Percentiles rank a stretch among this genome's conserved stretches.
phyloP scores from a whole-genome alignment of 1,139 yeast genomes.

The Chernovozyma aurita region DNA sequence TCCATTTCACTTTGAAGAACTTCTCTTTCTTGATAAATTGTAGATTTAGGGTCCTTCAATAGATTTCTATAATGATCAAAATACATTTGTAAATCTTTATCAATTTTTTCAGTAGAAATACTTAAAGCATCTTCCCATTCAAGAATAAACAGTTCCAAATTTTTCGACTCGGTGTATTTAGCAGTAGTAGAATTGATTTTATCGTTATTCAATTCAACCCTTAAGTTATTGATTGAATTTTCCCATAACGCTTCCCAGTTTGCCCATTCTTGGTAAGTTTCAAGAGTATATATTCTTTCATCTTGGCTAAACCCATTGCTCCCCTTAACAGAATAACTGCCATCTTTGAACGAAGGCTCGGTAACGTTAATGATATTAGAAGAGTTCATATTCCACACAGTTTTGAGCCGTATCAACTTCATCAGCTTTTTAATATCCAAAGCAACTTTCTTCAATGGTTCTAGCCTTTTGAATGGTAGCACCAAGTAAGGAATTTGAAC shows the following conservation, averaged over 20 bases:
- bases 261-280: slow-evolving; percentile 24
- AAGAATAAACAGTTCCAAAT: neutral
- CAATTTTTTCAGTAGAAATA: slow-evolving; percentile 14
- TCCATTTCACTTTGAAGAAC: slow-evolving; percentile 23
- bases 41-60: slow-evolving; percentile 3
- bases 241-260: slow-evolving; percentile 39
- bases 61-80: slow-evolving; percentile 15
- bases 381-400: slow-evolving; percentile 24
- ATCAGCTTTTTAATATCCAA: slow-evolving; percentile 30
- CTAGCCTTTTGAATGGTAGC: slow-evolving; percentile 21
- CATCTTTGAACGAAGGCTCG: slow-evolving; percentile 20
- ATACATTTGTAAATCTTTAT: slow-evolving; percentile 11
- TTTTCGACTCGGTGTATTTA: neutral
- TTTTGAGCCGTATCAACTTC: slow-evolving; percentile 16
- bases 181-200: slow-evolving; percentile 17
- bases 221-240: slow-evolving; percentile 7
- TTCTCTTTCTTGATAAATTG: slow-evolving; percentile 13
- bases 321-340: slow-evolving; percentile 25
- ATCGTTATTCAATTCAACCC: slow-evolving; percentile 9
- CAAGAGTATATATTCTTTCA: slow-evolving; percentile 26
- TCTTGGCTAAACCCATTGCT: slow-evolving; percentile 25
- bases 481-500: slow-evolving; percentile 25
- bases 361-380: slow-evolving; percentile 7
- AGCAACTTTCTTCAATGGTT: slow-evolving; percentile 24
- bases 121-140: slow-evolving; percentile 25